Evolutionary conservation across 208 protist species (phyloP), one percentile per base, ranked within the genome.

Genomic region (Strigomonas culicis): DNA sequence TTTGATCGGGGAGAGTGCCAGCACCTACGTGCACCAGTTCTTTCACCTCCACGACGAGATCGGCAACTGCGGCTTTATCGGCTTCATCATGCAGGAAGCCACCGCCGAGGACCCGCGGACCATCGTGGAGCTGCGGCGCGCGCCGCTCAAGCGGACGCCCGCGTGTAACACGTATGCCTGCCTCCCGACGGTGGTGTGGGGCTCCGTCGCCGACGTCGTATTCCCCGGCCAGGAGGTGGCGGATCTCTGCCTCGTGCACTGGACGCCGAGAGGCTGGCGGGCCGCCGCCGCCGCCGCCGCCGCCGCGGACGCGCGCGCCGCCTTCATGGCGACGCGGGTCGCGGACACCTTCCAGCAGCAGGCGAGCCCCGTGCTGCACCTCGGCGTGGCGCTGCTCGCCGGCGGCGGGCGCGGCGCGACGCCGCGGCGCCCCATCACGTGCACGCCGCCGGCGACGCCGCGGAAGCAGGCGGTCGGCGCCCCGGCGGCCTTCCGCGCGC

Each of bases 81-180:
- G 49, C 25, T 13, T 30, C n/a, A 27, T 55, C 49, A 22, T 55
- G n/a, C 49, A 55, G 49, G 27, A 27, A 13, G 11, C 49, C n/a
- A 30, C 49, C 11, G 17, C 25, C n/a, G 49, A 55, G 11, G 49
- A 55, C 49, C 49, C 49, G 7, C 49, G 49, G 8, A 22, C 25
- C n/a, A 55, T 55, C n/a, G n/a, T 55, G 49, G 49, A 55, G n/a
- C 8, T 55, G 13, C 49, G 49, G 10, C 49, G 49, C n/a, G 49
- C n/a, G 8, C 49, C 49, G n/a, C 49, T 55, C 49, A 10, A 10
- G 11, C n/a, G 24, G 11, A 13, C n/a, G 8, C 13, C 8, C 7
- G 7, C 49, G n/a, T n/a, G n/a, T n/a, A n/a, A n/a, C n/a, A n/a
- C n/a, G n/a, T n/a, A n/a, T n/a, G n/a, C n/a, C n/a, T n/a, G n/a